Percentiles rank a stretch among this genome's conserved stretches.
These are phyloP conservation scores for Angomonas deanei DNA, from an alignment of 208 protist genomes.

Conservation along the genomic window DNA sequence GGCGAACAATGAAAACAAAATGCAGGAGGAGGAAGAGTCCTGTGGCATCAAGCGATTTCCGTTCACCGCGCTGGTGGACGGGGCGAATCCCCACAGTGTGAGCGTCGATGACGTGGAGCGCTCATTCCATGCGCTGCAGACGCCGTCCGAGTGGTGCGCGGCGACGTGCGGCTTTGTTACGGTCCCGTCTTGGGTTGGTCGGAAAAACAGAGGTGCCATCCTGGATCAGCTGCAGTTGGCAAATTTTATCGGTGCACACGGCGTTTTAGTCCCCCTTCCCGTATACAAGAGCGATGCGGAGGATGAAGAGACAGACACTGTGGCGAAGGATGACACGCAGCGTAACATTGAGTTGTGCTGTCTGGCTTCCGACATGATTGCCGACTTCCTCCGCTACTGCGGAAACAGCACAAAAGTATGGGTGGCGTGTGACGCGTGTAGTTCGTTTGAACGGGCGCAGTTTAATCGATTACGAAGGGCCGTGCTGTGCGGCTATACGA, in stretches of 20 bases:
- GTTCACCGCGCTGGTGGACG: constrained; percentile 11
- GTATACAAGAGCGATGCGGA: constrained; percentile 10
- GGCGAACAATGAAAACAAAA: not conserved
- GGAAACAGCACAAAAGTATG: constrained; percentile 41
- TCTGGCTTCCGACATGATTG: constrained; percentile 32
- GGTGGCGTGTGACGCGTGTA: constrained; percentile 66
- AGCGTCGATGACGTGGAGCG: constrained; percentile 1
- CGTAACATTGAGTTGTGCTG: constrained; percentile 25
- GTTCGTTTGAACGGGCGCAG: constrained; percentile 31
- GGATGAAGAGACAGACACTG: not conserved
- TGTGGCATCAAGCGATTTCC: not conserved
- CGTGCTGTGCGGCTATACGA: not conserved
- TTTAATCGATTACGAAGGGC: constrained; percentile 34
- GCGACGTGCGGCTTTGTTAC: constrained; percentile 37
- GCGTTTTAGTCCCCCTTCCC: constrained; percentile 68
- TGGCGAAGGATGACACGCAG: constrained; percentile 1
- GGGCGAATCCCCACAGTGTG: not conserved
- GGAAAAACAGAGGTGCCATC: constrained; percentile 14
- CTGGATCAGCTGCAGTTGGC: constrained; percentile 59
- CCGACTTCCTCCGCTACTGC: constrained; percentile 19
- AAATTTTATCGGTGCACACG: constrained; percentile 57
- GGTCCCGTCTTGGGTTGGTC: constrained; percentile 25
- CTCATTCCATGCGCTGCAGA: constrained; percentile 24
- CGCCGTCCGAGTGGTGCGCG: constrained; percentile 42
- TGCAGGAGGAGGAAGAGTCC: not conserved